A percentile compares a stretch with the other conserved stretches of the same genome.
Evolutionary conservation across 2,329 filamentous ascomycete genomes (phyloP).

Genomic region (Chaetomium olivaceum): DNA sequence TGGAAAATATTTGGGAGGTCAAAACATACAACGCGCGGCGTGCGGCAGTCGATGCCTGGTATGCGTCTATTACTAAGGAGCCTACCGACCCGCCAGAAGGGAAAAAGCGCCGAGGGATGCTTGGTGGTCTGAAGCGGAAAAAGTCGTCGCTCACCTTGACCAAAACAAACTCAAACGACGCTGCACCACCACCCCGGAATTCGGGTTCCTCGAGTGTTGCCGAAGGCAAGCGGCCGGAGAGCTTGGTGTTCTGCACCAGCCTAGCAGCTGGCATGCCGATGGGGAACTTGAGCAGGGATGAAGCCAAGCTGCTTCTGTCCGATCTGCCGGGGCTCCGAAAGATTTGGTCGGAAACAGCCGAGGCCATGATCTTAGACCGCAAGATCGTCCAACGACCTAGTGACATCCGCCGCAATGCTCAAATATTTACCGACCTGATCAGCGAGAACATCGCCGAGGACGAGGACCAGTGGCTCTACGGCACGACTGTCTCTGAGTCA

Average conservation of each 20-base stretch:
- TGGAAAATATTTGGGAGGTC: conserved; percentile 65
- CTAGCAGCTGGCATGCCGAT: conserved; percentile 64
- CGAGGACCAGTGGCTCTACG: conserved; percentile 65
- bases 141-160: conserved; percentile 49
- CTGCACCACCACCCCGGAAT: background rate
- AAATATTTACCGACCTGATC: conserved; percentile 65
- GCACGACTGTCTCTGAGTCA: conserved; percentile 54
- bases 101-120: conserved; percentile 55
- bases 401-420: conserved; percentile 64
- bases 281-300: conserved; percentile 53
- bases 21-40: conserved; percentile 64
- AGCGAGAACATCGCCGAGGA: conserved; percentile 59
- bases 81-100: conserved; percentile 41
- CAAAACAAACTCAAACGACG: conserved; percentile 35
- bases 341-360: conserved; percentile 64
- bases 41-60: conserved; percentile 62
- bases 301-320: conserved; percentile 51
- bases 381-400: conserved; percentile 58
- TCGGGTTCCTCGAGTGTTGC: conserved; percentile 30
- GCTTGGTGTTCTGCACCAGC: conserved; percentile 59
- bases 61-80: conserved; percentile 52
- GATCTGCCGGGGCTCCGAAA: conserved; percentile 61
- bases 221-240: conserved; percentile 38
- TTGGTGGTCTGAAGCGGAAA: conserved; percentile 57
- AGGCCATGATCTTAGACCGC: conserved; percentile 61